Evolutionary conservation across 2,329 filamentous ascomycete genomes (phyloP).

Genomic region (Arthrobotrys pseudoclavata): DNA sequence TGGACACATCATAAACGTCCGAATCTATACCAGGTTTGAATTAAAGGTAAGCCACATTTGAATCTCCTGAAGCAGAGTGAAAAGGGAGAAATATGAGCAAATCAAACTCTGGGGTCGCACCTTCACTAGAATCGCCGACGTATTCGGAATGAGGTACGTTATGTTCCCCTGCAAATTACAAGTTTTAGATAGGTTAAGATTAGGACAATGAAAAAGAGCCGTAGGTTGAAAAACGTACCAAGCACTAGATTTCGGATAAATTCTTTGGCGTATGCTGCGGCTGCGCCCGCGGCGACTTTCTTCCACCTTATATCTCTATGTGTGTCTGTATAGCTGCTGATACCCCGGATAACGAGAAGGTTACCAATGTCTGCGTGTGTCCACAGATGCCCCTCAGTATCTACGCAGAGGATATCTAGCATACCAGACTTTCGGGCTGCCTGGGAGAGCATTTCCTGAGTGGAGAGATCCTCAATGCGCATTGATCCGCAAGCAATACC

Average conservation of each 20-base stretch:
- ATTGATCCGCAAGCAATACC: background rate
- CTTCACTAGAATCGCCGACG: background rate
- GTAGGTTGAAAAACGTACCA: background rate
- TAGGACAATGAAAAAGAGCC: background rate
- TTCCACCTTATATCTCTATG: slow-evolving; percentile 31
- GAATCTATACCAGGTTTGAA: background rate
- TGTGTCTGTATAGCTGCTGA: slow-evolving; percentile 26
- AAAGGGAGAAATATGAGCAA: background rate
- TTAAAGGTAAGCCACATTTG: background rate
- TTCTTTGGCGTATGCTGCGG: slow-evolving; percentile 10
- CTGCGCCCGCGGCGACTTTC: slow-evolving; percentile 8
- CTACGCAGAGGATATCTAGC: background rate
- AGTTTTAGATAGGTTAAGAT: background rate
- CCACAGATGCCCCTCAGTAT: background rate
- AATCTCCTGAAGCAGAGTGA: background rate
- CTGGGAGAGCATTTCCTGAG: background rate
- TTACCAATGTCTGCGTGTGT: background rate
- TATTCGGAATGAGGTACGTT: no score
- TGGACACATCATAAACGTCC: no score
- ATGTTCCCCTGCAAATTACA: background rate
- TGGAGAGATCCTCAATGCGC: background rate
- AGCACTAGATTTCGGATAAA: background rate
- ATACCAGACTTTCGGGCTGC: background rate
- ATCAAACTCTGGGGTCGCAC: background rate
- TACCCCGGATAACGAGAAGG: slow-evolving; percentile 22